Percentiles rank a stretch among this genome's conserved stretches.
phyloP scores from a whole-genome alignment of 2,329 filamentous ascomycete species.

The Diaporthe eres region DNA sequence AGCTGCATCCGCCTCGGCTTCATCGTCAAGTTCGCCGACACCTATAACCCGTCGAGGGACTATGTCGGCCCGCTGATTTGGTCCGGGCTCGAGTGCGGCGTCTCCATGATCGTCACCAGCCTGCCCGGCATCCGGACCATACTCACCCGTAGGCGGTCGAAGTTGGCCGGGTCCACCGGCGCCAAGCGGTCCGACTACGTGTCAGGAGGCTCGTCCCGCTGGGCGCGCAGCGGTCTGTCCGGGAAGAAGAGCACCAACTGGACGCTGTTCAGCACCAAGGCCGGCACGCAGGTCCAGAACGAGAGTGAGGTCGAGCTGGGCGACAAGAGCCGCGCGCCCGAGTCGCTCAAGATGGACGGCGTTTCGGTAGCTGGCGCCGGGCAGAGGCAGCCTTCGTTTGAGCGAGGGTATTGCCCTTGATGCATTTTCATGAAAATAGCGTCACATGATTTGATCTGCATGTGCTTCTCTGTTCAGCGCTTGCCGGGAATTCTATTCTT shows the following conservation, averaged over 20 bases:
- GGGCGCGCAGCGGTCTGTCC: not conserved
- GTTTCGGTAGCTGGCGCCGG: not conserved
- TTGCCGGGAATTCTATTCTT: not conserved
- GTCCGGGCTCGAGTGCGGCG: slow-evolving; percentile 58
- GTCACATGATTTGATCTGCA: not conserved
- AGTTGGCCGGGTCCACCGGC: slow-evolving; percentile 31
- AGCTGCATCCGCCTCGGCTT: slow-evolving; percentile 54
- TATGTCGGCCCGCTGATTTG: slow-evolving; percentile 57
- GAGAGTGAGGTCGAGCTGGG: slow-evolving; percentile 50
- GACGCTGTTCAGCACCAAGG: slow-evolving; percentile 16
- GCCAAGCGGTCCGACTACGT: slow-evolving; percentile 32
- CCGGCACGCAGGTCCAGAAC: slow-evolving; percentile 34
- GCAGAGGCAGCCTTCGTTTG: slow-evolving; percentile 17
- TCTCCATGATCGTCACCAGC: slow-evolving; percentile 57
- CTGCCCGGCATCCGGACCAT: slow-evolving; percentile 56
- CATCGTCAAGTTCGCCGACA: slow-evolving; percentile 50
- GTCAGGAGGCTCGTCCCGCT: slow-evolving; percentile 14
- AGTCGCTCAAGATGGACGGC: slow-evolving; percentile 6
- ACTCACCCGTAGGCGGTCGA: slow-evolving; percentile 39
- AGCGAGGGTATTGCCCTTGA: not conserved
- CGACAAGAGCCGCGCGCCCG: slow-evolving; percentile 45
- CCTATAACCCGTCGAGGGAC: slow-evolving; percentile 57
- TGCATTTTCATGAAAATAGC: not conserved
- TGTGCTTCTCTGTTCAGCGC: not conserved
- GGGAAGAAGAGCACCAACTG: slow-evolving; percentile 24